phyloP scores from a whole-genome alignment of 2,329 filamentous ascomycete genomes.

The Aureobasidium sp. region DNA sequence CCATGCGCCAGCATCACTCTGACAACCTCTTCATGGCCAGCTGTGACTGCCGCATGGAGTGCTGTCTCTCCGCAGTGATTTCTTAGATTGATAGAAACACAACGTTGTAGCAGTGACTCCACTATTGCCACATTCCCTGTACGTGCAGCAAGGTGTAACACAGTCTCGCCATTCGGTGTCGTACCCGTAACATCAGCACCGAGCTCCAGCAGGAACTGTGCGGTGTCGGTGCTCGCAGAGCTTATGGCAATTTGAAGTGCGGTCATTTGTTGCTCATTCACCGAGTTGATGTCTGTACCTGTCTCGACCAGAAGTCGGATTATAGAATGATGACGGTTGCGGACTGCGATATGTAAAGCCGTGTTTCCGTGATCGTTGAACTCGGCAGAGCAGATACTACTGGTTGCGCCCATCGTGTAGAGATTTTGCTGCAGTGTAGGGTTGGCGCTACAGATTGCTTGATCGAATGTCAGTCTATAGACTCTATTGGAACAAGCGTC shows the following conservation, averaged over 20 bases:
- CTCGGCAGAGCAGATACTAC: not conserved
- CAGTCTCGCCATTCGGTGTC: not conserved
- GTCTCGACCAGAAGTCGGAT: not conserved
- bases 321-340: not conserved
- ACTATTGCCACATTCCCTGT: not conserved
- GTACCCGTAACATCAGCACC: not conserved
- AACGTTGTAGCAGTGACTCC: not conserved
- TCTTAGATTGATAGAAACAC: not conserved
- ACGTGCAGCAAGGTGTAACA: not conserved
- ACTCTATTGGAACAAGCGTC: not conserved
- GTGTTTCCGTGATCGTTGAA: not conserved
- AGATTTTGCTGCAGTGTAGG: not conserved
- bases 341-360: not conserved
- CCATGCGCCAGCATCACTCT: not conserved
- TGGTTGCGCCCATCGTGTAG: not conserved
- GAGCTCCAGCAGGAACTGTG: not conserved
- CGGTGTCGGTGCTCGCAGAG: not conserved
- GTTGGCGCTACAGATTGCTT: not conserved
- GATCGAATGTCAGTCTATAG: not conserved
- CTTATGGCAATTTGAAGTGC: not conserved
- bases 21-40: not conserved
- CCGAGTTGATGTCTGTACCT: not conserved
- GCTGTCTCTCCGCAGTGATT: slow-evolving; percentile 1
- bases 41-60: not conserved
- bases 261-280: not conserved